Evolutionary conservation across 768 basidiomycete species (phyloP).

Genomic region (Mycena belliarum): DNA sequence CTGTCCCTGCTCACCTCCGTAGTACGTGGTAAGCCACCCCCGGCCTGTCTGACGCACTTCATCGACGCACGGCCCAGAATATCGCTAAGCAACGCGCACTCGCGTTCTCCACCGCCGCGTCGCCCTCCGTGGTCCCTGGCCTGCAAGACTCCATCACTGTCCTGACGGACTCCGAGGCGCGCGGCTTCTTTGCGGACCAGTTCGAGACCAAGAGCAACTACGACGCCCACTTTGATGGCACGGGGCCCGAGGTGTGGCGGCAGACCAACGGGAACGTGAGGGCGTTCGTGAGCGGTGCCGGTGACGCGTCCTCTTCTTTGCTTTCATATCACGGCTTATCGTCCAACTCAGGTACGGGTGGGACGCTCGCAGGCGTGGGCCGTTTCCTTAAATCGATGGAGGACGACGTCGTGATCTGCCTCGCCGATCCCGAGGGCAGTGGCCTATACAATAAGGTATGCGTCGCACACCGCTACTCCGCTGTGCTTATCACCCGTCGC

Average conservation of each 20-base stretch:
- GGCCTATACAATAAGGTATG: constrained; percentile 90
- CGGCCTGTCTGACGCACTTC: background rate
- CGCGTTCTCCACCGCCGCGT: constrained; percentile 58
- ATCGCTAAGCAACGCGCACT: constrained; percentile 79
- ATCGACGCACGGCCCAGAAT: constrained; percentile 54
- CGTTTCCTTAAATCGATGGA: constrained; percentile 77
- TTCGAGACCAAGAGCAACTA: constrained; percentile 96
- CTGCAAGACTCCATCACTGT: constrained; percentile 48
- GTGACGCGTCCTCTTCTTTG: constrained; percentile 37
- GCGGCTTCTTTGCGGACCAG: constrained; percentile 93
- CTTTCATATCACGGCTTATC: background rate
- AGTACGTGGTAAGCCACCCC: constrained; percentile 62
- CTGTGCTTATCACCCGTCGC: background rate
- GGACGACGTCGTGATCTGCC: constrained; percentile 62
- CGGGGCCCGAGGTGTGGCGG: constrained; percentile 93
- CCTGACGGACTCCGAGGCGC: constrained; percentile 37
- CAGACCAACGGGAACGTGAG: constrained; percentile 83
- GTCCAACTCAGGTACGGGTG: constrained; percentile 77
- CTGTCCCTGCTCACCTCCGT: background rate
- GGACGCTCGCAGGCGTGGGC: constrained; percentile 88
- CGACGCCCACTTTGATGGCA: constrained; percentile 84
- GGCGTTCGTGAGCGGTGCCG: constrained; percentile 90
- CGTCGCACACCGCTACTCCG: background rate
- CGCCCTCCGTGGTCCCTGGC: constrained; percentile 53
- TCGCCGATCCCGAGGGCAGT: constrained; percentile 92